Percentiles rank a stretch among this genome's conserved stretches.
These are phyloP conservation scores for Onygena corvina DNA, from an alignment of 2,329 filamentous ascomycete genomes.

Conservation along the genomic window DNA sequence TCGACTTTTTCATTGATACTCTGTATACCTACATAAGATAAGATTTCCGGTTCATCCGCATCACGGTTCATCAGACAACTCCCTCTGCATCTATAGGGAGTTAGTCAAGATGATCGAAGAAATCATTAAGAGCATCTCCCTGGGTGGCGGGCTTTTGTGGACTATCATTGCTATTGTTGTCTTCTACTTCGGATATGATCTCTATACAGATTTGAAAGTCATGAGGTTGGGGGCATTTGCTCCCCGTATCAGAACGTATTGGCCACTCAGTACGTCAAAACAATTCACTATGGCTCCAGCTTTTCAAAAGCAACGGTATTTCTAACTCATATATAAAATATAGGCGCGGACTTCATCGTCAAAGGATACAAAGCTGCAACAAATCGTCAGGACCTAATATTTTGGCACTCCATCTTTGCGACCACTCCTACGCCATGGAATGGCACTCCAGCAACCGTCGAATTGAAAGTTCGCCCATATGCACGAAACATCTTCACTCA, in stretches of 20 bases:
- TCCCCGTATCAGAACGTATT: constrained; percentile 24
- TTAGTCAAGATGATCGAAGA: constrained; percentile 14
- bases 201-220: constrained; percentile 17
- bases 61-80: too few species aligned
- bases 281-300: neutral
- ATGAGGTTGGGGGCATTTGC: constrained; percentile 27
- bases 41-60: too few species aligned
- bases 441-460: constrained; percentile 53
- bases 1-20: too few species aligned
- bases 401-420: constrained; percentile 48
- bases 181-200: neutral
- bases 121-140: constrained; percentile 2
- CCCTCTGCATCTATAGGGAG: too few species aligned
- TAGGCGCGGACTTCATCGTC: constrained; percentile 55
- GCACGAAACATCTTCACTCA: constrained; percentile 59
- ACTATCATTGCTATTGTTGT: neutral
- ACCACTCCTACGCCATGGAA: constrained; percentile 22
- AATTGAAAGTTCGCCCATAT: constrained; percentile 33
- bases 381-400: constrained; percentile 46
- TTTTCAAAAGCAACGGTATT: neutral
- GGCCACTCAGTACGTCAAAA: constrained; percentile 27
- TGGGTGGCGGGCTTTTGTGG: constrained; percentile 6
- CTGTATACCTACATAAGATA: too few species aligned
- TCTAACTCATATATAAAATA: constrained; percentile 11
- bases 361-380: constrained; percentile 43